Conservation (phyloP, 495 filamentous ascomycete genomes). For the Cudoniella acicularis region DNA sequence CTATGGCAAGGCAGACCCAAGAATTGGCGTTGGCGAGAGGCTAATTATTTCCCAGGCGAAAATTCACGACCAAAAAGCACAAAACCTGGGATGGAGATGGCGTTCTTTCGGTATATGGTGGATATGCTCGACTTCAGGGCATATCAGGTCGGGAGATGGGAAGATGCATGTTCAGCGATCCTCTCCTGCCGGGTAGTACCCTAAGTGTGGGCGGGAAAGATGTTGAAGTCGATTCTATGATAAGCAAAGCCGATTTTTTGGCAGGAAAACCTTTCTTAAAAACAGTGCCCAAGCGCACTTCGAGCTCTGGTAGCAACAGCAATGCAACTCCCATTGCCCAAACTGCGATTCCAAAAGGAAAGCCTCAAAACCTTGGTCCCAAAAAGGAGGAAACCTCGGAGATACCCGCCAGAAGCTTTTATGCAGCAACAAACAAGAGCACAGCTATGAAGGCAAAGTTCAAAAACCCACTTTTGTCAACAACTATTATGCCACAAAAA, state of each 20-base stretch:
- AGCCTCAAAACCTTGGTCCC: neutral
- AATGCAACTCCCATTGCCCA: neutral
- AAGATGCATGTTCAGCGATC: conserved; percentile 46
- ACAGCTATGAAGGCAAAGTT: conserved; percentile 34
- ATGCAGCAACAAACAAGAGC: conserved; percentile 18
- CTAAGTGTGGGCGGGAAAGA: conserved; percentile 70
- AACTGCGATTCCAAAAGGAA: neutral
- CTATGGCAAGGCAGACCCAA: conserved; percentile 50
- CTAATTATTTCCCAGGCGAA: conserved; percentile 50
- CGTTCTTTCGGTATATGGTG: conserved; percentile 53
- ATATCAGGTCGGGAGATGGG: conserved; percentile 67
- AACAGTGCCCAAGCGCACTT: conserved; percentile 8
- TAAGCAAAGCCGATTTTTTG: conserved; percentile 61
- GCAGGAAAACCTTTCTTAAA: conserved; percentile 51
- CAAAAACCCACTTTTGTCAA: conserved; percentile 59
- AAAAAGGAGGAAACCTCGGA: conserved; percentile 3
- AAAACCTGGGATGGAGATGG: conserved; percentile 90
- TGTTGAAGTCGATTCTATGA: conserved; percentile 65
- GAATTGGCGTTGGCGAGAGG: neutral
- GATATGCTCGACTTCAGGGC: conserved; percentile 62
- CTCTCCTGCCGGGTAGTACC: conserved; percentile 57
- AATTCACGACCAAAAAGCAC: conserved; percentile 73
- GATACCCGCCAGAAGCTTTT: conserved; percentile 24
- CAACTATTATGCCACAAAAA: conserved; percentile 45
- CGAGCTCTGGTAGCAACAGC: conserved; percentile 13